Evolutionary conservation across 345 rosid species (phyloP).

Genomic region (Salix brachista): DNA sequence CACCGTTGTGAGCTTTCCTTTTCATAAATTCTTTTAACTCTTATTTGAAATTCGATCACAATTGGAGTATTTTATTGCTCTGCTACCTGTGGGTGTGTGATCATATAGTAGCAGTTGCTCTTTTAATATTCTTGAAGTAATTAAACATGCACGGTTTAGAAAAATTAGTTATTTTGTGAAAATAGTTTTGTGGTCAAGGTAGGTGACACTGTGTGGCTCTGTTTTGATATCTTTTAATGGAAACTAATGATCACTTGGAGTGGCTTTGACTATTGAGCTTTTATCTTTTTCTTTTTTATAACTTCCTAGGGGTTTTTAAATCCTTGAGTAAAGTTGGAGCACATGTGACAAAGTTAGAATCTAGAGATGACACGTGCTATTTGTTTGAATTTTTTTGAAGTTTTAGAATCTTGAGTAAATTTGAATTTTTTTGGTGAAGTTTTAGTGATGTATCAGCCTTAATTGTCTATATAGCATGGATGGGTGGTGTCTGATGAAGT

Average conservation of each 20-base stretch:
- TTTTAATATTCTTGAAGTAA: background rate
- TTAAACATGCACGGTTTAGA: background rate
- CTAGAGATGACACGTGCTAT: background rate
- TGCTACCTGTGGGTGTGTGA: background rate
- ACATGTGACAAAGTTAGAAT: background rate
- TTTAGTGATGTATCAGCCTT: background rate
- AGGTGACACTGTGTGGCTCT: background rate
- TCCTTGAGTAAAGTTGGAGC: background rate
- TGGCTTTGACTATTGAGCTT: background rate
- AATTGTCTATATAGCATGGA: background rate
- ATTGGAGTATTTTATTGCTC: background rate
- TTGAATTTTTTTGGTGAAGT: background rate
- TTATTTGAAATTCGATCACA: background rate
- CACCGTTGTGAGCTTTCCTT: background rate
- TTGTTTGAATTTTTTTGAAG: background rate
- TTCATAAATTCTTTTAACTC: background rate
- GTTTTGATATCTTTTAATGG: background rate
- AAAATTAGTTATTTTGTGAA: background rate
- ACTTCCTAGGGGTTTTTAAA: background rate
- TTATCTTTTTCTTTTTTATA: background rate
- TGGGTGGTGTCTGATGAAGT: background rate
- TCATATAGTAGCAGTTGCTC: background rate
- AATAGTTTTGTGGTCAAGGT: background rate
- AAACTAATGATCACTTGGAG: background rate
- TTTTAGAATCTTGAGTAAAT: background rate